phyloP scores from a whole-genome alignment of 2,329 filamentous ascomycete genomes.

The Neonectria punicea region DNA sequence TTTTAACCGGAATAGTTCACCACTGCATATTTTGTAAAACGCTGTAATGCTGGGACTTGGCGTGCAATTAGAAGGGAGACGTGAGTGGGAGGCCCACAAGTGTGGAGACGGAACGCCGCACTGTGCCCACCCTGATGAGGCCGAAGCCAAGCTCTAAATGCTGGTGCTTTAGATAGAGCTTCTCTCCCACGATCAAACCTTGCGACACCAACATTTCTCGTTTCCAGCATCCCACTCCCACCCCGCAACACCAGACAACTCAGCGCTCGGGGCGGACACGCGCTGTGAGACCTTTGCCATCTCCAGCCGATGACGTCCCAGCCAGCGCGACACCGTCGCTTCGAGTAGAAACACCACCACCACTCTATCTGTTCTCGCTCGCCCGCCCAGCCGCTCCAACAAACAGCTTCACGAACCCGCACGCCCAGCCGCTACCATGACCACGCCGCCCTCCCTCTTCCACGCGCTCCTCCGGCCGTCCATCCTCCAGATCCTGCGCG shows the following conservation, averaged over 20 bases:
- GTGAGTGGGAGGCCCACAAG: neutral
- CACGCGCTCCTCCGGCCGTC: slow-evolving; percentile 86
- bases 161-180: neutral
- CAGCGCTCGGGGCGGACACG: slow-evolving; percentile 43
- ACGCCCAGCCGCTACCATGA: slow-evolving; percentile 49
- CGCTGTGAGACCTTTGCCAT: slow-evolving; percentile 39
- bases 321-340: slow-evolving; percentile 42
- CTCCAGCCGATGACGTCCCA: slow-evolving; percentile 46
- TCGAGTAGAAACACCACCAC: slow-evolving; percentile 28
- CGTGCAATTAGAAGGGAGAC: neutral
- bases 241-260: neutral
- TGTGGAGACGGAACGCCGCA: neutral
- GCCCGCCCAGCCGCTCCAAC: neutral
- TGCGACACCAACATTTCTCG: neutral
- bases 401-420: slow-evolving; percentile 3
- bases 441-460: slow-evolving; percentile 61
- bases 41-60: too few relatives aligned
- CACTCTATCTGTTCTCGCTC: slow-evolving; percentile 1
- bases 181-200: slow-evolving; percentile 4
- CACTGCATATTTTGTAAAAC: neutral
- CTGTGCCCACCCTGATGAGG: slow-evolving; percentile 4
- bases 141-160: slow-evolving; percentile 10
- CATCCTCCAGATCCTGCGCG: slow-evolving; percentile 90
- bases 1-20: neutral
- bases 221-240: neutral